Base-by-base conservation (phyloP, 129 eudicot species). In the Daucus carota region DNA sequence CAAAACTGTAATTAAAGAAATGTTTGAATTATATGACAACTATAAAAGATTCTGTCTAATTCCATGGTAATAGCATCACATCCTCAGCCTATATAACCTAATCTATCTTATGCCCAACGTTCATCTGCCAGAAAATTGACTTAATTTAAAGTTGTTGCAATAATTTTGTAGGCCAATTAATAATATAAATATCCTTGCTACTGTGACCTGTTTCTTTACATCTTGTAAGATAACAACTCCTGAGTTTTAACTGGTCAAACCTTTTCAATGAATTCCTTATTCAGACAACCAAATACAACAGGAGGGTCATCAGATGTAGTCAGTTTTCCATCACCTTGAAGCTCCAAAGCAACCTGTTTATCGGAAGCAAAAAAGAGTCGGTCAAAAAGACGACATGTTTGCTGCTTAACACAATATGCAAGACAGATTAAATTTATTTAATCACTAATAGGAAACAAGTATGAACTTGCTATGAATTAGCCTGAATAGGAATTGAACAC, bases 251-350 rank as follows among this genome's bases (percentile, higher is more conserved):
- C 74, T 28, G 31, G 73, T 59, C 88, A 57, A 73, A 91, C 98
- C 99, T 94, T 87, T 70, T 91, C 88, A 75, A 89, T 80, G 78
- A 94, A 94, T 75, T 85, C 84, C 57, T 74, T 79, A 73, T 85
- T 82, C 83, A 94, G 76, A 82, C 83, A 87, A 73, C 96, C 97
- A 86, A 91, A 90, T 62, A 91, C 85, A 44, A 91, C 84, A 47
- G 96, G 92, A 82, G 99, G 99, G 76, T 94, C 93, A 83, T 94
- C 97, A 32, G 90, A 91, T 42, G 99, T 94, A 73, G 85, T 87
- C 80, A 94, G 73, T 75, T 85, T 89, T 68, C 99, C 99, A 75
- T 89, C 92, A 77, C 80, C 91, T 54, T 89, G 93, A 75, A 94
- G 81, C 86, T 91, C 99, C 90, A 89, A 74, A 57, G 86, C 97